Percentiles rank a stretch among this genome's conserved stretches.
Evolutionary conservation across 1,284 basidiomycete genomes (phyloP).

Genomic region (Tilletia setariae): DNA sequence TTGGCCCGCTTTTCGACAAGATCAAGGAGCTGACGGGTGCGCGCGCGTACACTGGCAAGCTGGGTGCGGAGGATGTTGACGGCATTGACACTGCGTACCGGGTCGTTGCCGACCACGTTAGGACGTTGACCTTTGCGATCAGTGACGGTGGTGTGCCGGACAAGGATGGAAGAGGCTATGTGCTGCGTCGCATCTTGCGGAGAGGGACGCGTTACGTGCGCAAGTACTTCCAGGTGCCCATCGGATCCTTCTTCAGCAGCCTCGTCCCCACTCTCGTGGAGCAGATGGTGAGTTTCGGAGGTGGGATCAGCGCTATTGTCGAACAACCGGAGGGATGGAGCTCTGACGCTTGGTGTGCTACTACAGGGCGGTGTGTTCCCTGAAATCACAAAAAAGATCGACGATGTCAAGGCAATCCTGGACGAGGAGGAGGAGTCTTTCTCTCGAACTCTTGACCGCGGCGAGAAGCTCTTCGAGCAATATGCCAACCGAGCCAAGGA

Average conservation of each 20-base stretch:
- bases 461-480: conserved; percentile 92
- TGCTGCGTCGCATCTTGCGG: conserved; percentile 84
- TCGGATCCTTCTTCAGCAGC: conserved; percentile 92
- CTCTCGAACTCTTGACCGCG: conserved; percentile 89
- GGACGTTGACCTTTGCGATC: conserved; percentile 90
- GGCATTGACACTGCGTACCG: conserved; percentile 97
- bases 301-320: conserved; percentile 21
- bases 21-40: conserved; percentile 87
- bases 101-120: conserved; percentile 92
- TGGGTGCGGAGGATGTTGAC: conserved; percentile 87
- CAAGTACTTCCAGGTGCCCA: conserved; percentile 90
- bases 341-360: background rate
- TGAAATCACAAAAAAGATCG: conserved; percentile 78
- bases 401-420: conserved; percentile 88
- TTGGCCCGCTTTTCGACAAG: conserved; percentile 79
- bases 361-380: conserved; percentile 80
- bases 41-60: conserved; percentile 79
- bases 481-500: conserved; percentile 73
- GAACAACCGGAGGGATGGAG: no score
- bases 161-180: conserved; percentile 93
- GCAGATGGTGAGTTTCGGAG: conserved; percentile 66
- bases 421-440: conserved; percentile 98
- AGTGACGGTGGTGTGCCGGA: conserved; percentile 94
- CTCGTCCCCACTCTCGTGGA: conserved; percentile 84
- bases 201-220: conserved; percentile 89